Percentiles rank a stretch among this genome's conserved stretches.
Conservation (phyloP, 1,139 yeast genomes). For the Geotrichum reessii region DNA sequence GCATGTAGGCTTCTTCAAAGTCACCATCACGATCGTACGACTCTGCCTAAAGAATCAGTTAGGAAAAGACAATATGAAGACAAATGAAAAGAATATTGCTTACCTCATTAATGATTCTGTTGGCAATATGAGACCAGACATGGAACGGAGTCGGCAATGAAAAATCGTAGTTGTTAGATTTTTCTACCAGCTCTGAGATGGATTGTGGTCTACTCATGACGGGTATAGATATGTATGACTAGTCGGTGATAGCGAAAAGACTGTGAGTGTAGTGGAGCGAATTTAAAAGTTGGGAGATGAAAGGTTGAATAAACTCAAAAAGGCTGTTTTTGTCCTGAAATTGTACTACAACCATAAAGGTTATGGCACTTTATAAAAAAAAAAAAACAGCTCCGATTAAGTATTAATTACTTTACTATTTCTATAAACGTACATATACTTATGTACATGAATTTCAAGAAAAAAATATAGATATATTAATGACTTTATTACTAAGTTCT, state of each 20-base stretch:
- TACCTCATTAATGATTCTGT: slow-evolving; percentile 33
- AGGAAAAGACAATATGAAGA: background rate
- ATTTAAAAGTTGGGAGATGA: background rate
- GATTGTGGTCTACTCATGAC: slow-evolving; percentile 22
- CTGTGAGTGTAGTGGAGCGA: background rate
- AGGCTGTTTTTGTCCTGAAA: background rate
- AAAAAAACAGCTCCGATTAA: too few relatives aligned
- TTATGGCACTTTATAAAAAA: too few relatives aligned
- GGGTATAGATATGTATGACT: background rate
- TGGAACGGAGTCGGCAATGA: slow-evolving; percentile 40
- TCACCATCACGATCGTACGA: slow-evolving; percentile 40
- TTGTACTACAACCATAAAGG: background rate
- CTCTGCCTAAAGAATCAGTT: slow-evolving; percentile 38
- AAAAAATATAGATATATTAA: too few relatives aligned
- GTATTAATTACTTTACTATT: too few relatives aligned
- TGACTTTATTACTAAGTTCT: too few relatives aligned
- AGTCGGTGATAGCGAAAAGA: background rate
- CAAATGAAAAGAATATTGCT: background rate
- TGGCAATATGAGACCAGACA: slow-evolving; percentile 45
- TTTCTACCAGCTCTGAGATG: slow-evolving; percentile 36
- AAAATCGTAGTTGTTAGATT: slow-evolving; percentile 44
- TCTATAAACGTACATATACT: too few relatives aligned
- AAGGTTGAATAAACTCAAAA: background rate
- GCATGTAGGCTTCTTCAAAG: slow-evolving; percentile 44
- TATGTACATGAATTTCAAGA: too few relatives aligned